Conservation (phyloP, 1,284 basidiomycete genomes). For the Ceratobasidium sp. region DNA sequence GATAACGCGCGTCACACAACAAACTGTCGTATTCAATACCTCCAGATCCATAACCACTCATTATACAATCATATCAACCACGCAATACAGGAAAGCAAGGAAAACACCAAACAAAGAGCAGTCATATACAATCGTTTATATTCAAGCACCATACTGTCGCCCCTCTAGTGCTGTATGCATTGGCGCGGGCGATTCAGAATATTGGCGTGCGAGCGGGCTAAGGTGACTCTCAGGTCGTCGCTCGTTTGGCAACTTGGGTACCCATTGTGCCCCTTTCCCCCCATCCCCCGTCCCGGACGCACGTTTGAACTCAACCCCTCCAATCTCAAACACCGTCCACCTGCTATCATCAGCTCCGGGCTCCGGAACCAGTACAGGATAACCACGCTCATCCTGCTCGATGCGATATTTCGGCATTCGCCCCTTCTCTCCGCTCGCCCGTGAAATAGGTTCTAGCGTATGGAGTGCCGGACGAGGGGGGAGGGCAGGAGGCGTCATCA, state of each 20-base stretch:
- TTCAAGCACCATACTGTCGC: conserved; percentile 29
- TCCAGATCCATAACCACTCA: conserved; percentile 15
- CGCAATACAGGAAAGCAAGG: conserved; percentile 9
- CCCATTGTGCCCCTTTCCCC: conserved; percentile 13
- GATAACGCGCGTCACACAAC: not conserved
- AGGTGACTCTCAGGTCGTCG: conserved; percentile 13
- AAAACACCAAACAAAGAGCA: conserved; percentile 7
- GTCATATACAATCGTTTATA: conserved; percentile 26
- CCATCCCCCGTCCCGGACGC: conserved; percentile 13
- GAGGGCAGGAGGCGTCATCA: conserved; percentile 37
- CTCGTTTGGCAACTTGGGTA: conserved; percentile 26
- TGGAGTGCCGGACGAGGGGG: conserved; percentile 22
- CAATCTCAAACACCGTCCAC: conserved; percentile 45
- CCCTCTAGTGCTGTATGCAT: conserved; percentile 35
- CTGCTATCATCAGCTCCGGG: conserved; percentile 39
- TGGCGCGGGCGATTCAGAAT: conserved; percentile 39
- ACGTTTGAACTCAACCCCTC: conserved; percentile 42
- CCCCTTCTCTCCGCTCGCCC: conserved; percentile 26
- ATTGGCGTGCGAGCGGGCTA: conserved; percentile 13
- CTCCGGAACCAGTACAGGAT: conserved; percentile 39
- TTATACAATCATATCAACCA: conserved; percentile 38
- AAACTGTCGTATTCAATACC: conserved; percentile 4
- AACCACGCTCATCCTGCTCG: conserved; percentile 33
- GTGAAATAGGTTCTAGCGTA: conserved; percentile 1
- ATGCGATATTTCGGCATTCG: conserved; percentile 41